phyloP scores from a whole-genome alignment of 345 rosid species.

The Turritis glabra region DNA sequence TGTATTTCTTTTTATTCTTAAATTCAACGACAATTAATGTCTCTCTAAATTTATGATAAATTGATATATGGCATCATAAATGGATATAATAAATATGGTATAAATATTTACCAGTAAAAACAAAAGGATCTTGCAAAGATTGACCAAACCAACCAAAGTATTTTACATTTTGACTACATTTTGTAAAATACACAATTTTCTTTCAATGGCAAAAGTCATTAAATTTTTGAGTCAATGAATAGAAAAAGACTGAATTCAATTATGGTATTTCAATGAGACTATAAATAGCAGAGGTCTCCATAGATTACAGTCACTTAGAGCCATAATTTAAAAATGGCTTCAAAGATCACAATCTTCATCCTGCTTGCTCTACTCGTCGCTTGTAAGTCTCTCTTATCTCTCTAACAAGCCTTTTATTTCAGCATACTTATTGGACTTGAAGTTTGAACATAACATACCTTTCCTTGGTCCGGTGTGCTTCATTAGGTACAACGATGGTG shows the following conservation, averaged over 20 bases:
- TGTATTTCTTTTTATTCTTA: neutral
- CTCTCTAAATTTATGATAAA: neutral
- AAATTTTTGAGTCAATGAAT: neutral
- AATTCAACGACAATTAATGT: neutral
- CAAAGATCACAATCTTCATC: constrained; percentile 1
- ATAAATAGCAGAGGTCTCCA: neutral
- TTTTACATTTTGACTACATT: neutral
- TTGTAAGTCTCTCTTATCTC: constrained; percentile 17
- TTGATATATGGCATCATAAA: neutral
- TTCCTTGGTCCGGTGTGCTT: neutral
- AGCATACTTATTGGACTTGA: neutral
- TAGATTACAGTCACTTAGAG: neutral
- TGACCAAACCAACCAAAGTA: neutral
- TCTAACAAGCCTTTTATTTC: neutral
- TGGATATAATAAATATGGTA: neutral
- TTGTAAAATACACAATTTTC: too few species aligned
- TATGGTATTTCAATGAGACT: neutral
- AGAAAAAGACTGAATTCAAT: neutral
- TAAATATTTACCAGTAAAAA: neutral
- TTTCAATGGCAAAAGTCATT: neutral
- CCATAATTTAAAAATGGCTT: constrained; percentile 22
- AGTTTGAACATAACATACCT: neutral
- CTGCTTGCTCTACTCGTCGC: constrained; percentile 4
- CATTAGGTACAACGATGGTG: constrained; percentile 7
- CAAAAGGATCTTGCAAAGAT: neutral